Percentiles rank a stretch among this genome's conserved stretches.
These are phyloP conservation scores for Aquilaria malaccensis DNA, from an alignment of 345 rosid species.

Conservation along the genomic window DNA sequence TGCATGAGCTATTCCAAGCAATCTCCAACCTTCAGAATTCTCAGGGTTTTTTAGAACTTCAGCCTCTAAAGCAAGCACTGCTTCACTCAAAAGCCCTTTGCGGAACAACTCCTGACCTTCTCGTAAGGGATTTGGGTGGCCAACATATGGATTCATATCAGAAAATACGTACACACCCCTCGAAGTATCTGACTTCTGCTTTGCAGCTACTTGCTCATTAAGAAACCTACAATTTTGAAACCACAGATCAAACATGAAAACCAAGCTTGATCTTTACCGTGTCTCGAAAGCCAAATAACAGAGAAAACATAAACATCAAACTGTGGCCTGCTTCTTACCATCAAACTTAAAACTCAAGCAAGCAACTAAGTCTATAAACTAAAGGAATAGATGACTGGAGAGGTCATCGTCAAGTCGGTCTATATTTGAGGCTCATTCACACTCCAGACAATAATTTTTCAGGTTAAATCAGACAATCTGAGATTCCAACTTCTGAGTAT, in stretches of 20 bases:
- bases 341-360: too few relatives aligned
- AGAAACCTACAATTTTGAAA: slow-evolving; percentile 44
- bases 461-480: too few relatives aligned
- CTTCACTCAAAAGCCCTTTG: slow-evolving; percentile 98
- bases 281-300: too few relatives aligned
- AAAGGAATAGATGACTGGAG: too few relatives aligned
- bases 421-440: too few relatives aligned
- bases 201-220: slow-evolving; percentile 60
- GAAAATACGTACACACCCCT: slow-evolving; percentile 95
- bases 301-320: too few relatives aligned
- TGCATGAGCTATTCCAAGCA: slow-evolving; percentile 97
- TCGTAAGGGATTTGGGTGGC: slow-evolving; percentile 91
- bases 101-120: slow-evolving; percentile 96
- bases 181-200: slow-evolving; percentile 52
- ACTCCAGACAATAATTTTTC: too few relatives aligned
- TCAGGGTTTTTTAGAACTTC: slow-evolving; percentile 97
- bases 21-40: slow-evolving; percentile 98
- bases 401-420: too few relatives aligned
- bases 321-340: too few relatives aligned
- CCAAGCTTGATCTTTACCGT: too few relatives aligned
- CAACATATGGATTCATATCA: slow-evolving; percentile 99
- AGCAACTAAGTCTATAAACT: too few relatives aligned
- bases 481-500: too few relatives aligned
- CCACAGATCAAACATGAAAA: background rate
- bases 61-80: slow-evolving; percentile 98